These are phyloP conservation scores for Raffaelea ambrosiae DNA, from an alignment of 2,329 filamentous ascomycete genomes.

Conservation along the genomic window DNA sequence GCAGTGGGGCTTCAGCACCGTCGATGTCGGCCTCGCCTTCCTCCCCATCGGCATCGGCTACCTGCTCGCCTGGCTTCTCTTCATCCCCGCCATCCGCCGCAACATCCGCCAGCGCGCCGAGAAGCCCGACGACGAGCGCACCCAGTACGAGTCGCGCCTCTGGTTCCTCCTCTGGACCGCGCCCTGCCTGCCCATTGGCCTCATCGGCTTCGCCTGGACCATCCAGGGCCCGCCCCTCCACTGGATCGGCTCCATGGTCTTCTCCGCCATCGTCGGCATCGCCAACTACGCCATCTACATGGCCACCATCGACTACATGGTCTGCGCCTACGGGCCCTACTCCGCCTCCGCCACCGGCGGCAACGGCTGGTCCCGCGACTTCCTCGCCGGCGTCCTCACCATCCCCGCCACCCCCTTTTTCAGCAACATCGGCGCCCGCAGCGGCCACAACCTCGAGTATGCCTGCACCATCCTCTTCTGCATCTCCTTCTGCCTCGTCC, in stretches of 20 bases:
- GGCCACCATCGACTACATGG: conserved; percentile 72
- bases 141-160: conserved; percentile 62
- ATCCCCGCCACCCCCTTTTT: conserved; percentile 60
- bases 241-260: conserved; percentile 62
- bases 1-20: conserved; percentile 55
- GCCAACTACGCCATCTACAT: conserved; percentile 70
- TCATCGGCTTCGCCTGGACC: conserved; percentile 64
- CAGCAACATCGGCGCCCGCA: conserved; percentile 43
- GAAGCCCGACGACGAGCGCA: conserved; percentile 44
- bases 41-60: conserved; percentile 62
- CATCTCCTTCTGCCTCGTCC: conserved; percentile 52
- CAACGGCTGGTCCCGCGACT: conserved; percentile 66
- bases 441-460: conserved; percentile 40
- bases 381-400: conserved; percentile 63
- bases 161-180: conserved; percentile 56
- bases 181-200: conserved; percentile 54
- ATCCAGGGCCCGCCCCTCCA: conserved; percentile 53
- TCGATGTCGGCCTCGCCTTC: conserved; percentile 52
- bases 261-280: conserved; percentile 57
- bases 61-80: conserved; percentile 49
- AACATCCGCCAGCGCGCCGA: conserved; percentile 42
- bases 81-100: conserved; percentile 47
- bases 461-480: conserved; percentile 56
- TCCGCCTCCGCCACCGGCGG: conserved; percentile 67
- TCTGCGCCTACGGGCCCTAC: conserved; percentile 61